Evolutionary conservation across 2,329 filamentous ascomycete species (phyloP).

Genomic region (Calonectria honghensis): DNA sequence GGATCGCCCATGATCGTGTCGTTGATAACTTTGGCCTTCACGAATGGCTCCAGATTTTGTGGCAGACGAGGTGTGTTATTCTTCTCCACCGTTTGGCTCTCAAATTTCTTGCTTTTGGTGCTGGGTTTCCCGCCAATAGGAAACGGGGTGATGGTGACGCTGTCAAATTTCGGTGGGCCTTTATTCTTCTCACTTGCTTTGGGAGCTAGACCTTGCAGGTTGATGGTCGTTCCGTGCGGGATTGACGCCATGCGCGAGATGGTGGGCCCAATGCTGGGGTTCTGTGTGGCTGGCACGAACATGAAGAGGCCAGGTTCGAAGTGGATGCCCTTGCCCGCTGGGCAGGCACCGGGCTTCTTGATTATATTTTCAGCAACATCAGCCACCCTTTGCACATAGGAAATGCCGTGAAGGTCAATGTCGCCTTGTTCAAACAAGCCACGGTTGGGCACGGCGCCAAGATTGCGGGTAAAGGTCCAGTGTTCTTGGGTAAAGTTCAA

Average conservation of each 20-base stretch:
- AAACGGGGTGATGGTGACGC: neutral
- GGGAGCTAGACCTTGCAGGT: neutral
- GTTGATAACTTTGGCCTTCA: neutral
- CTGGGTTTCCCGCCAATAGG: neutral
- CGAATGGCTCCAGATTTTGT: neutral
- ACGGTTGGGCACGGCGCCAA: neutral
- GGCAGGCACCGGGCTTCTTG: neutral
- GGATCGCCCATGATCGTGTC: neutral
- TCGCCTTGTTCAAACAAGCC: neutral
- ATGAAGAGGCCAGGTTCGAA: neutral
- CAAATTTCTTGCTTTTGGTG: too few relatives aligned
- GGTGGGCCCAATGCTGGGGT: neutral
- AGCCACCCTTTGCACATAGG: neutral
- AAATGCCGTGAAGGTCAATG: neutral
- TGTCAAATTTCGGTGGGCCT: neutral
- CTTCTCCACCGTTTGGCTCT: neutral
- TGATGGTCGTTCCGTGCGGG: slow-evolving; percentile 11
- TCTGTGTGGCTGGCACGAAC: neutral
- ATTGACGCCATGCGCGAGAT: slow-evolving; percentile 5
- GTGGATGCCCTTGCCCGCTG: neutral
- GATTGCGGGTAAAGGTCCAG: neutral
- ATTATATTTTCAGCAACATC: neutral
- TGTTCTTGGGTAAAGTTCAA: neutral
- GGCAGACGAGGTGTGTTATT: neutral
- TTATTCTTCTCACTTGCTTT: neutral